A percentile compares a stretch with the other conserved stretches of the same genome.
Evolutionary conservation across 257 asterid genomes (phyloP).

Genomic region (Plectranthus barbatus): DNA sequence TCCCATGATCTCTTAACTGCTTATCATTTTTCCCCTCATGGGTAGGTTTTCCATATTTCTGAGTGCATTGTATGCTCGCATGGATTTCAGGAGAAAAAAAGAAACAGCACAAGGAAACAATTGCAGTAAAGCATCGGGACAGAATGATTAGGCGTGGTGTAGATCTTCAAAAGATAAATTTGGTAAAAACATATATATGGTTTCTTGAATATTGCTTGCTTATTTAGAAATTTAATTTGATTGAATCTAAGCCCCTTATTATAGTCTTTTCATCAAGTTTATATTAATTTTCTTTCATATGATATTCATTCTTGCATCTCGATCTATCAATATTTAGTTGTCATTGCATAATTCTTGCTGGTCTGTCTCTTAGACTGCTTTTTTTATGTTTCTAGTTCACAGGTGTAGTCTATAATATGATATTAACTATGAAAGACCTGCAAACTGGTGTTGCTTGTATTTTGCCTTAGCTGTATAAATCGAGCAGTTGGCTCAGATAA

Average conservation of each 20-base stretch:
- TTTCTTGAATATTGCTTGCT: neutral
- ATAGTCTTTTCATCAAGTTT: neutral
- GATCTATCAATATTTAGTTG: neutral
- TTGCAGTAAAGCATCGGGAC: conserved; percentile 67
- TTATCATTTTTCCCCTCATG: neutral
- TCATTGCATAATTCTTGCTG: neutral
- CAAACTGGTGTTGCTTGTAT: neutral
- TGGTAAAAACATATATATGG: conserved; percentile 31
- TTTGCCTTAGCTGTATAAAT: neutral
- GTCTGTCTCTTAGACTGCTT: conserved; percentile 5
- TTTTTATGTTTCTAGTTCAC: conserved; percentile 2
- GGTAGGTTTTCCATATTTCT: conserved; percentile 10
- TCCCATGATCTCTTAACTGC: too few species aligned
- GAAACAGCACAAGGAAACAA: conserved; percentile 57
- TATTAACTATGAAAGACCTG: conserved; percentile 1
- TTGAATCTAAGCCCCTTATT: neutral
- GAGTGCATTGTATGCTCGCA: conserved; percentile 10
- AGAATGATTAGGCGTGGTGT: conserved; percentile 82
- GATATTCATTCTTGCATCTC: neutral
- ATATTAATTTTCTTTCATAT: neutral
- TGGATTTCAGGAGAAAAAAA: conserved; percentile 65
- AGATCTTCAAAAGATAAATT: conserved; percentile 79
- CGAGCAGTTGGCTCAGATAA: neutral
- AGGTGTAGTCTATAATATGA: neutral
- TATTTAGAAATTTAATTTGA: neutral